Percentiles rank a stretch among this genome's conserved stretches.
These are phyloP conservation scores for Lipomyces mesembrius DNA, from an alignment of 805 yeast species.

Conservation along the genomic window DNA sequence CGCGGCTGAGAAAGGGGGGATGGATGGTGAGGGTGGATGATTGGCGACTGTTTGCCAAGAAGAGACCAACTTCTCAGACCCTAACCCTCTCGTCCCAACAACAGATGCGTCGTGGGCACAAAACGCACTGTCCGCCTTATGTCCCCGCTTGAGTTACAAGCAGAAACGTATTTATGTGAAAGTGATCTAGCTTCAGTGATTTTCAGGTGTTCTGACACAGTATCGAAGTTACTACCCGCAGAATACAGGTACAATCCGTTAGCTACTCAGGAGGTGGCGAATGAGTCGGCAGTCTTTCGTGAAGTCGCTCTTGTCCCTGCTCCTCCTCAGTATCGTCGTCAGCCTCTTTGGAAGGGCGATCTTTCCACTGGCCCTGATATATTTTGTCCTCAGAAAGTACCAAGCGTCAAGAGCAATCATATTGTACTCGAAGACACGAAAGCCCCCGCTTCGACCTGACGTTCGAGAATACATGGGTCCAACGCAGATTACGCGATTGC, in stretches of 20 bases:
- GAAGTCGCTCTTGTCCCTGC: not conserved
- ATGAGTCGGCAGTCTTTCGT: not conserved
- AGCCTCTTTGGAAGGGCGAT: not conserved
- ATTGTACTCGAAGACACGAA: slow-evolving; percentile 1
- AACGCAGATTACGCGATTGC: slow-evolving; percentile 16
- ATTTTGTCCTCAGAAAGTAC: not conserved
- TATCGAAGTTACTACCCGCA: not conserved
- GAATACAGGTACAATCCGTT: not conserved
- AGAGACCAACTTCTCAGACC: too few species aligned
- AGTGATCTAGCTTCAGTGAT: too few species aligned
- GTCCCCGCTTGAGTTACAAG: too few species aligned
- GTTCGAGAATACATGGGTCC: slow-evolving; percentile 13
- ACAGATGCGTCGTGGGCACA: too few species aligned
- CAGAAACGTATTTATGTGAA: too few species aligned
- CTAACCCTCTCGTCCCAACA: too few species aligned
- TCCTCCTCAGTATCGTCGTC: not conserved
- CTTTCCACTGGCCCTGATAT: not conserved
- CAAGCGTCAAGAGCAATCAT: not conserved
- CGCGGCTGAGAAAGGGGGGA: not conserved
- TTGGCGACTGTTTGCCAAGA: not conserved
- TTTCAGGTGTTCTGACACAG: not conserved
- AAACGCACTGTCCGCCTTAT: too few species aligned
- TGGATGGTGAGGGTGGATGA: not conserved
- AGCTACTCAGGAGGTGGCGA: not conserved
- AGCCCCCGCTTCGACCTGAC: not conserved